Conservation (phyloP, 2,329 filamentous ascomycete genomes). For the Aureobasidium subglaciale region DNA sequence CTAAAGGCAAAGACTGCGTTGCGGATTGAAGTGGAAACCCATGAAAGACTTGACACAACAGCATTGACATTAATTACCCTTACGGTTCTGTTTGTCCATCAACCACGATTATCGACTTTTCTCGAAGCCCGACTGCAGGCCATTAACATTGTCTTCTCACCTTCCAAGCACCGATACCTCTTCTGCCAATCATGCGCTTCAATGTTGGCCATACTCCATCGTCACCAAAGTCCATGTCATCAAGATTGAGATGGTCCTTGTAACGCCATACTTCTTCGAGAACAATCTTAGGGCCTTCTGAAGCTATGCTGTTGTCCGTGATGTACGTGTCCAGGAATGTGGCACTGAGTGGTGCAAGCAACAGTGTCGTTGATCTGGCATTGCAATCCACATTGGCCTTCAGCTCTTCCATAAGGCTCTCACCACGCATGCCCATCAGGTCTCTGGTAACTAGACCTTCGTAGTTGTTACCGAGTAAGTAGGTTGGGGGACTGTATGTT, state of each 20-base stretch:
- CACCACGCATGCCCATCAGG: constrained; percentile 63
- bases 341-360: constrained; percentile 68
- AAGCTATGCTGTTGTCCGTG: background rate
- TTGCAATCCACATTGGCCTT: constrained; percentile 56
- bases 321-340: constrained; percentile 57
- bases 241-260: constrained; percentile 63
- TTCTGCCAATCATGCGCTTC: constrained; percentile 48
- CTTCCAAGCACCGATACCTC: constrained; percentile 40
- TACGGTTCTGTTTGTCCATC: background rate
- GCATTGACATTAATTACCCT: background rate
- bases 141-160: constrained; percentile 33
- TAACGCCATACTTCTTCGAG: constrained; percentile 67
- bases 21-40: no score
- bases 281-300: constrained; percentile 37
- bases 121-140: background rate
- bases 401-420: constrained; percentile 53
- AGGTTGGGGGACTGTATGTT: constrained; percentile 74
- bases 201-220: constrained; percentile 70
- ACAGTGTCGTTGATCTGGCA: constrained; percentile 29
- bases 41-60: no score
- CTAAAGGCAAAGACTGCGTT: no score
- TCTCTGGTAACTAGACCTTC: constrained; percentile 63
- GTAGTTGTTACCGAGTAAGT: constrained; percentile 71
- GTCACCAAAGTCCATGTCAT: constrained; percentile 72
- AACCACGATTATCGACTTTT: background rate